phyloP scores from a whole-genome alignment of 1,284 basidiomycete species.

The Abortiporus biennis region DNA sequence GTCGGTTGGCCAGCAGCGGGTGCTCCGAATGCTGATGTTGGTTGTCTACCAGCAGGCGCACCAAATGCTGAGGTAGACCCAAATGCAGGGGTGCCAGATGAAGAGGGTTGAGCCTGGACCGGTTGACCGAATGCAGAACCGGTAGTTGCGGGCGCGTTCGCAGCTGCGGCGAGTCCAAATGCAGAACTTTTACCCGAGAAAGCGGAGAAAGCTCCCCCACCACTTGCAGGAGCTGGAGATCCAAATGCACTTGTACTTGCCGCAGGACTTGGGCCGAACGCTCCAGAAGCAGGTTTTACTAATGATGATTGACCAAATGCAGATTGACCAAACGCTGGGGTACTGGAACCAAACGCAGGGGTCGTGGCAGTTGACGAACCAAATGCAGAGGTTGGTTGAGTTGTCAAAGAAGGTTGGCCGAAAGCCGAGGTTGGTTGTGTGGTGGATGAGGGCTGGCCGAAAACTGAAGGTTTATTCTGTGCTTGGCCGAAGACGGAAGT shows the following conservation, averaged over 20 bases:
- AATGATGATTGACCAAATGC: slow-evolving; percentile 23
- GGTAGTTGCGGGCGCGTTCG: slow-evolving; percentile 14
- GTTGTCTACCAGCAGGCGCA: slow-evolving; percentile 18
- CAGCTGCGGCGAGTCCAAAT: slow-evolving; percentile 24
- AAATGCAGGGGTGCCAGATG: slow-evolving; percentile 15
- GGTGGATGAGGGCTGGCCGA: slow-evolving; percentile 24
- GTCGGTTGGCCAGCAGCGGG: slow-evolving; percentile 11
- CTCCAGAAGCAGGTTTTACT: slow-evolving; percentile 27
- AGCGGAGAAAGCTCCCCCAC: slow-evolving; percentile 27
- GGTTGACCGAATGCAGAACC: slow-evolving; percentile 23
- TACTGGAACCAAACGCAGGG: slow-evolving; percentile 13
- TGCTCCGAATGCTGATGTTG: slow-evolving; percentile 23
- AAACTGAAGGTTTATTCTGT: slow-evolving; percentile 20
- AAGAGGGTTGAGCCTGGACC: slow-evolving; percentile 21
- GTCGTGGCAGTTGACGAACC: slow-evolving; percentile 18
- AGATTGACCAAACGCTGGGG: slow-evolving; percentile 25
- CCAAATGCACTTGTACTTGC: slow-evolving; percentile 21
- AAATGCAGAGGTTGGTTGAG: slow-evolving; percentile 22
- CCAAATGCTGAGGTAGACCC: slow-evolving; percentile 26
- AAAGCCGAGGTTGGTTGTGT: slow-evolving; percentile 23
- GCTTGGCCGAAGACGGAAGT: slow-evolving; percentile 24
- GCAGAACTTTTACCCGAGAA: slow-evolving; percentile 27
- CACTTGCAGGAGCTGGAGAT: slow-evolving; percentile 13
- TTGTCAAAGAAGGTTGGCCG: slow-evolving; percentile 21
- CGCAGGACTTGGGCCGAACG: slow-evolving; percentile 22